Evolutionary conservation across 208 protist genomes (phyloP).

Genomic region (Dictyostelium gargantuum): DNA sequence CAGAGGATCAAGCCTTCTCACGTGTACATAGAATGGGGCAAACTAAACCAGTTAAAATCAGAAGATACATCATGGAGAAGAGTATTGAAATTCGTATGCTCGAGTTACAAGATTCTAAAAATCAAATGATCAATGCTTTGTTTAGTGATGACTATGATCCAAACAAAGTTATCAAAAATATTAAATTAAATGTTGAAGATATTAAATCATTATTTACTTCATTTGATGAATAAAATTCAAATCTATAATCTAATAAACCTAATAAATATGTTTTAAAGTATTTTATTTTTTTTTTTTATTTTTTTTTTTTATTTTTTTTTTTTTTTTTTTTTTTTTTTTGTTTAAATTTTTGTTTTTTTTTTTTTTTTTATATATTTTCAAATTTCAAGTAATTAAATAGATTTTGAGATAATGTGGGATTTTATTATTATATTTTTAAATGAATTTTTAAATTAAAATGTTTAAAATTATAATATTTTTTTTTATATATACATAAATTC

Average conservation of each 20-base stretch:
- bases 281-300: not conserved
- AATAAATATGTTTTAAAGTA: not conserved
- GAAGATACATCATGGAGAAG: constrained; percentile 70
- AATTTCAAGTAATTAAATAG: no score
- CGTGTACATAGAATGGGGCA: constrained; percentile 87
- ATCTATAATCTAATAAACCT: not conserved
- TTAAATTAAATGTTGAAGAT: constrained; percentile 20
- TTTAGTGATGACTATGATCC: constrained; percentile 44
- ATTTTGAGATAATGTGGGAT: no score
- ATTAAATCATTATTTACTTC: constrained; percentile 23
- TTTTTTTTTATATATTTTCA: no score
- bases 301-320: not conserved
- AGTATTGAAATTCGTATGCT: constrained; percentile 77
- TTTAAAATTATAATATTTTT: no score
- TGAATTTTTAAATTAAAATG: no score
- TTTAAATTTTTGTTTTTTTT: no score
- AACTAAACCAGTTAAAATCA: constrained; percentile 69
- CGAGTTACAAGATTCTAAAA: constrained; percentile 76
- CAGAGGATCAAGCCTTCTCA: constrained; percentile 79
- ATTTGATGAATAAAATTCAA: not conserved
- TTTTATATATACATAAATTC: no score
- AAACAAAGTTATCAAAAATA: not conserved
- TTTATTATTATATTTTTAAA: no score
- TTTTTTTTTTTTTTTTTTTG: not conserved
- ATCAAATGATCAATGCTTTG: constrained; percentile 30